Percentiles rank a stretch among this genome's conserved stretches.
Conservation (phyloP, 768 basidiomycete genomes). For the Lactarius hengduanensis region DNA sequence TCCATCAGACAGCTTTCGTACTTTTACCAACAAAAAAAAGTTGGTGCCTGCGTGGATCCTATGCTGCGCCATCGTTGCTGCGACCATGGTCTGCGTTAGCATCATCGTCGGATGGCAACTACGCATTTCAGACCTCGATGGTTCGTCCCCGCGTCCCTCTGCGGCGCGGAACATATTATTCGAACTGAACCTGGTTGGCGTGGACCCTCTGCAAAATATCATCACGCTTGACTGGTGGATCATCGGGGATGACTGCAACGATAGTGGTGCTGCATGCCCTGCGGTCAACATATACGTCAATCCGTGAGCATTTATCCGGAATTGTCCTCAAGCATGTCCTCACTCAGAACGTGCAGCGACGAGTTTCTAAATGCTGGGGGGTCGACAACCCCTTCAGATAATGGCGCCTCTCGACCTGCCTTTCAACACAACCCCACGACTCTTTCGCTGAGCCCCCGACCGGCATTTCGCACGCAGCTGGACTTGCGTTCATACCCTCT, state of each 20-base stretch:
- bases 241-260: conserved; percentile 10
- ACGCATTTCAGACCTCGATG: background rate
- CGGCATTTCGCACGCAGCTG: conserved; percentile 13
- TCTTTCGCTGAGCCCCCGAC: background rate
- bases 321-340: background rate
- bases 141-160: conserved; percentile 13
- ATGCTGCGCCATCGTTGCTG: background rate
- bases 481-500: background rate
- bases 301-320: conserved; percentile 3
- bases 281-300: conserved; percentile 19
- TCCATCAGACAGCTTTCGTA: too few species aligned
- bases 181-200: conserved; percentile 6
- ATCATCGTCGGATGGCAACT: conserved; percentile 12
- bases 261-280: background rate
- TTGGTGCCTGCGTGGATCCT: background rate
- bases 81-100: conserved; percentile 10
- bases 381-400: background rate
- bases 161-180: conserved; percentile 6
- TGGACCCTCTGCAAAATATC: conserved; percentile 10
- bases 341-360: conserved; percentile 3
- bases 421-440: conserved; percentile 17
- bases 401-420: background rate
- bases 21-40: background rate
- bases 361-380: conserved; percentile 2
- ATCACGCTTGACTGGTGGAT: conserved; percentile 18